Evolutionary conservation across 257 asterid genomes (phyloP), one percentile per base, ranked within the genome.

Genomic region (Gentiana straminea): DNA sequence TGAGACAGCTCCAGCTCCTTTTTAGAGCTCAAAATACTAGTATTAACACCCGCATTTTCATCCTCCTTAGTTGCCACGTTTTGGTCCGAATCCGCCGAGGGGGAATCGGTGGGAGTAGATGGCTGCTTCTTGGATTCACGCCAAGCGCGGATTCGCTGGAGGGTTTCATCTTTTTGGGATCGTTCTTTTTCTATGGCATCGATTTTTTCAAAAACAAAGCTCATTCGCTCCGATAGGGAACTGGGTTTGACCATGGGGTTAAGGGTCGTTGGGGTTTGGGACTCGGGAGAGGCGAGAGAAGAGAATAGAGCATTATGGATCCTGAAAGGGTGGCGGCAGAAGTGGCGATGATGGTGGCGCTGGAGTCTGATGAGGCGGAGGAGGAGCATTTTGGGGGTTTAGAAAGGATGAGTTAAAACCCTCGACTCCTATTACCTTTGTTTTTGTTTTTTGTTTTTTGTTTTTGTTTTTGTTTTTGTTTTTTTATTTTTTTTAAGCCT

Each of bases 111-210:
- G 44, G 66, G 70, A 13, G 47, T 33, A 58, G 77, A 53, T 44
- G 44, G 44, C 51, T 72, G 44, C 65, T 63, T 84, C 77, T 86
- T 86, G 55, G 98, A 77, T 61, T 86, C 86, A 44, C 95, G 82
- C 96, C 98, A 90, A 13, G 95, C 78, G 64, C 98, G 96, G 43
- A 90, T 86, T 43, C 98, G 81, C 70, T 82, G 86, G 58, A 90
- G 89, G 51, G 96, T 77, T 58, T 86, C 73, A 68, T 90, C 95
- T 36, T 90, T 90, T 7, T 86, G 89, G 24, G 76, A 65, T 15
- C 84, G 84, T 8, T 77, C 80, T 52, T 70, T 79, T 38, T 84
- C 89, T 44, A 86, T 86, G 65, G 89, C 79, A 35, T 86, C 98
- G 49, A 90, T 90, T 81, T 86, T 94, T 24, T 90, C 95, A 74